Evolutionary conservation across 306 rosid genomes (phyloP).

Genomic region (Inga oerstediana): DNA sequence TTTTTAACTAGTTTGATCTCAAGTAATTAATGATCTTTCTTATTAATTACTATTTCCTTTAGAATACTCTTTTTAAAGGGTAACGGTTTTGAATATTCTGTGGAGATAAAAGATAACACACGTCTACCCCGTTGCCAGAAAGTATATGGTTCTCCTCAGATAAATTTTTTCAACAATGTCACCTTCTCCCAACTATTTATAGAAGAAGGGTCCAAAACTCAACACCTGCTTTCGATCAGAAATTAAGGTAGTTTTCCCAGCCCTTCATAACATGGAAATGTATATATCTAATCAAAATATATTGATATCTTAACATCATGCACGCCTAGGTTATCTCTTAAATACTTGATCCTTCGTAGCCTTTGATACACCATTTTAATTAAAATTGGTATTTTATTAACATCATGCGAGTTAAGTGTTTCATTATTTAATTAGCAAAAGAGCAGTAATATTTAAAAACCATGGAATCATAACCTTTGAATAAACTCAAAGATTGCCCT

Average conservation of each 20-base stretch:
- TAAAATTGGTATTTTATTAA: neutral
- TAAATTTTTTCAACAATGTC: neutral
- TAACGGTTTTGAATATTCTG: neutral
- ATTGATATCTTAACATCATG: neutral
- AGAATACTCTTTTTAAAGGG: neutral
- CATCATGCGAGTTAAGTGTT: neutral
- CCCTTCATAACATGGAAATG: neutral
- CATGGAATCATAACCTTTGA: slow-evolving; percentile 4
- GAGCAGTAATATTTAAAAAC: neutral
- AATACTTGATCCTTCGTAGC: neutral
- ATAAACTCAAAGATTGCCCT: neutral
- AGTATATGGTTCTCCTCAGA: neutral
- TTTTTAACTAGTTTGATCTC: neutral
- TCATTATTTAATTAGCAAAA: neutral
- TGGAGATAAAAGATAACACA: neutral
- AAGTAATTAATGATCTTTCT: neutral
- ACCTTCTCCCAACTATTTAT: neutral
- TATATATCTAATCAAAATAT: neutral
- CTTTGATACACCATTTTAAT: neutral
- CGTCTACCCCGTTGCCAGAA: neutral
- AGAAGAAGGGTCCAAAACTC: neutral
- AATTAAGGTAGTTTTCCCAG: neutral
- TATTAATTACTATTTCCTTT: neutral
- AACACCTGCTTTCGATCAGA: neutral
- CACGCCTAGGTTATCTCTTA: neutral